Percentiles rank a stretch among this genome's conserved stretches.
Conservation (phyloP, 2,329 filamentous ascomycete species). For the Phoma sp. region DNA sequence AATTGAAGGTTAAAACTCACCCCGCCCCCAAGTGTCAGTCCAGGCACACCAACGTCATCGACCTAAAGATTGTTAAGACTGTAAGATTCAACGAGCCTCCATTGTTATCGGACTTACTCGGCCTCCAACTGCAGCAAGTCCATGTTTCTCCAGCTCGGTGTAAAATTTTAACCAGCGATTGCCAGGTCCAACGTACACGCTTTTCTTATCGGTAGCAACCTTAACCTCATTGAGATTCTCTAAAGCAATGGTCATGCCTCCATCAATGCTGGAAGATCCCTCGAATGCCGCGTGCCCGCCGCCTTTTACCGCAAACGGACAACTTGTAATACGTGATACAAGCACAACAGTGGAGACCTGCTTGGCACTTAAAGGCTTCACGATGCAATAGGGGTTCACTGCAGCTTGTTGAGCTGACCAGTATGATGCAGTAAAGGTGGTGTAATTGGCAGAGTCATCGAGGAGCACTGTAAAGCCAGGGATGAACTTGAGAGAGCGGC, state of each 20-base stretch:
- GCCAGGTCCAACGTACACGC: conserved; percentile 40
- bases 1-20: not conserved
- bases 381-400: conserved; percentile 37
- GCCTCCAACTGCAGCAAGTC: conserved; percentile 18
- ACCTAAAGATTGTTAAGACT: not conserved
- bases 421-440: conserved; percentile 28
- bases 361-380: conserved; percentile 29
- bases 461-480: conserved; percentile 17
- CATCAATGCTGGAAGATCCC: conserved; percentile 41
- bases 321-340: conserved; percentile 34
- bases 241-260: conserved; percentile 41
- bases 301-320: conserved; percentile 53
- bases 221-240: conserved; percentile 33
- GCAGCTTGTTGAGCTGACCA: conserved; percentile 36
- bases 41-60: not conserved
- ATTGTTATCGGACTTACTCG: not conserved
- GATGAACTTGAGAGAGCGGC: conserved; percentile 8
- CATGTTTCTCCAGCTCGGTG: conserved; percentile 34
- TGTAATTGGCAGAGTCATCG: conserved; percentile 28
- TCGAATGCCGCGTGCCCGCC: conserved; percentile 36
- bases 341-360: conserved; percentile 32
- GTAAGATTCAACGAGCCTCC: too few relatives aligned
- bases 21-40: not conserved
- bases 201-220: conserved; percentile 29
- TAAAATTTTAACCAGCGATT: conserved; percentile 48